Base-by-base conservation (phyloP, 495 filamentous ascomycete species). In the Penicillium bialowiezense region DNA sequence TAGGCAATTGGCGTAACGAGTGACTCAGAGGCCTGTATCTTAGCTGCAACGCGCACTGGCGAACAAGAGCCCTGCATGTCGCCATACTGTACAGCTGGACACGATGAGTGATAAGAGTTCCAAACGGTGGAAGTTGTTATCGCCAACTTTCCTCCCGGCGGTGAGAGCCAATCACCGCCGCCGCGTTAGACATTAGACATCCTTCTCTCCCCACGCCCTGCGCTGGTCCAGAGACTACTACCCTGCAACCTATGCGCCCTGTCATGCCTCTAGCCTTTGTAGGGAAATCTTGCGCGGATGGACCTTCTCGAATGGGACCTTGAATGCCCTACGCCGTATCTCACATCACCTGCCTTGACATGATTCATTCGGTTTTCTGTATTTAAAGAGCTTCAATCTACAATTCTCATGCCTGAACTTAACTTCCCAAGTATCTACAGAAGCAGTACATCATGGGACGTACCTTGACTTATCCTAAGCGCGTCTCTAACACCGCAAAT, bases 401-500 rank as follows among this genome's bases (percentile, higher is more conserved):
- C 26, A 2, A 14, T n/a, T 13, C 19, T 41, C 7, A 7, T 17
- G 26, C 8, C 23, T 26, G n/a, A n/a, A n/a, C n/a, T n/a, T n/a
- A n/a, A n/a, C 23, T 4, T 26, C 8, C 8, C 23, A 26, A 26
- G 3, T 8, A 26, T 26, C 23, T 26, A 3, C 7, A 39, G 4
- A 10, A 24, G 1, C 7, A 15, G 10, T 23, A 52, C 49, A 62
- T 33, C 13, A 79, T 79, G 75, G 73, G 73, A 23, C 61, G 72
- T 39, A 74, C 64, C 10, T 73, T 89, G 21, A 78, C 83, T 44
- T 91, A 91, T 47, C 87, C 88, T 21, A 85, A 81, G 57, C 73
- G 76, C 46, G 58, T 73, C 18, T 76, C 75, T 48, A 91, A 85
- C 69, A 92, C 82, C 21, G 81, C 90, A 41, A 88, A 88, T 56